These are phyloP conservation scores for Cicer pinnatifidum DNA, from an alignment of 306 rosid species.

Conservation along the genomic window DNA sequence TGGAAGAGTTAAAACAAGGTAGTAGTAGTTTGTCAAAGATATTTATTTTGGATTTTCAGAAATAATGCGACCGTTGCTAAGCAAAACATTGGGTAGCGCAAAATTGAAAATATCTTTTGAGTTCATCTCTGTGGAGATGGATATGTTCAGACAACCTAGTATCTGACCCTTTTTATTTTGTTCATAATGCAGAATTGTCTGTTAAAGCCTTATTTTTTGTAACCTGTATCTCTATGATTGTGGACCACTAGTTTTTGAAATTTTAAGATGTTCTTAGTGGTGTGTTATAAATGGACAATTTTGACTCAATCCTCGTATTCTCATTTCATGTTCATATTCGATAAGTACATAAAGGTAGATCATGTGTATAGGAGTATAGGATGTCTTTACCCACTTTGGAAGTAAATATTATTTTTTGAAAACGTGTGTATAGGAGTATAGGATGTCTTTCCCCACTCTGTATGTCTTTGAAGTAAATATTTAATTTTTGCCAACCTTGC, in stretches of 20 bases:
- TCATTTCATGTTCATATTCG: conserved; percentile 30
- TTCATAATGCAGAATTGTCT: conserved; percentile 28
- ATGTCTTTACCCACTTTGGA: conserved; percentile 5
- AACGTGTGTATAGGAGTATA: not conserved
- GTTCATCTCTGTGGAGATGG: conserved; percentile 16
- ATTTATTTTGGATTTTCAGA: conserved; percentile 21
- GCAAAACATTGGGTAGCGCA: conserved; percentile 27
- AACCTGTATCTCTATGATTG: conserved; percentile 17
- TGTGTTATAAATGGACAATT: conserved; percentile 14
- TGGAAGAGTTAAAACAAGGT: conserved; percentile 62
- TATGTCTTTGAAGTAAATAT: conserved; percentile 1
- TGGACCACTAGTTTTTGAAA: conserved; percentile 1
- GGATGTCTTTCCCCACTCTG: not conserved
- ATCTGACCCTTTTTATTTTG: conserved; percentile 7
- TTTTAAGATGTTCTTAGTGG: conserved; percentile 24
- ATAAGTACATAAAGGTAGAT: conserved; percentile 6
- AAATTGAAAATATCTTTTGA: conserved; percentile 2
- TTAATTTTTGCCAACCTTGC: conserved; percentile 30
- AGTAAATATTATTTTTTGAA: not conserved
- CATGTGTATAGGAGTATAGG: not conserved
- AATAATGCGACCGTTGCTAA: conserved; percentile 17
- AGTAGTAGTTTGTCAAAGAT: conserved; percentile 13
- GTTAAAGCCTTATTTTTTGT: conserved; percentile 10
- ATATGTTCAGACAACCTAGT: conserved; percentile 14
- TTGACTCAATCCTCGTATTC: conserved; percentile 1